These are phyloP conservation scores for Prorocentrum cordatum DNA, from an alignment of 169 alveolate genomes.

Conservation along the genomic window DNA sequence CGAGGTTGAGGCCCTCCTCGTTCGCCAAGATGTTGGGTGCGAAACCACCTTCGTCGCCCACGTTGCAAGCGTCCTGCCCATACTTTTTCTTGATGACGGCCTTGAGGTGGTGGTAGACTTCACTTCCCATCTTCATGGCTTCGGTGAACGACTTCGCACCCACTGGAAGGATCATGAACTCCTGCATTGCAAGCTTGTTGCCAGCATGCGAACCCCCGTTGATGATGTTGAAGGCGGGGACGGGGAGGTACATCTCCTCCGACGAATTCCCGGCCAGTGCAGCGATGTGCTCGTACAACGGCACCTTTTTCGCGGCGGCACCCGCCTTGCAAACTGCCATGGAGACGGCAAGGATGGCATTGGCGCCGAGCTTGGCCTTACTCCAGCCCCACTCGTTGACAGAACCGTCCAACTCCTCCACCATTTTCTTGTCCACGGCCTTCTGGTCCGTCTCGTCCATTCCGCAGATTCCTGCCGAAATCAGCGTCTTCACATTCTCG, in stretches of 20 bases:
- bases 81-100: conserved; percentile 89
- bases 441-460: conserved; percentile 84
- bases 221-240: conserved; percentile 95
- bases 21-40: conserved; percentile 93
- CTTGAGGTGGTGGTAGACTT: conserved; percentile 92
- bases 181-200: conserved; percentile 85
- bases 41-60: conserved; percentile 99
- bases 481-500: conserved; percentile 86
- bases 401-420: conserved; percentile 92
- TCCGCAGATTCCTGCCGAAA: conserved; percentile 89
- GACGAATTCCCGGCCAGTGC: conserved; percentile 89
- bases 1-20: conserved; percentile 92
- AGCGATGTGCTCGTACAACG: conserved; percentile 92
- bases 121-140: conserved; percentile 94
- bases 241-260: conserved; percentile 82
- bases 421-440: conserved; percentile 91
- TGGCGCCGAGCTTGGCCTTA: conserved; percentile 73
- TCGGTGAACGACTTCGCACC: conserved; percentile 61
- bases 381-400: conserved; percentile 95
- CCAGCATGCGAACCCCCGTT: conserved; percentile 99
- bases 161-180: conserved; percentile 19
- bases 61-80: conserved; percentile 97
- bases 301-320: conserved; percentile 89
- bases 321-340: conserved; percentile 98
- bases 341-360: conserved; percentile 95